phyloP scores from a whole-genome alignment of 2,329 filamentous ascomycete species.

The Penicillium oxalicum region DNA sequence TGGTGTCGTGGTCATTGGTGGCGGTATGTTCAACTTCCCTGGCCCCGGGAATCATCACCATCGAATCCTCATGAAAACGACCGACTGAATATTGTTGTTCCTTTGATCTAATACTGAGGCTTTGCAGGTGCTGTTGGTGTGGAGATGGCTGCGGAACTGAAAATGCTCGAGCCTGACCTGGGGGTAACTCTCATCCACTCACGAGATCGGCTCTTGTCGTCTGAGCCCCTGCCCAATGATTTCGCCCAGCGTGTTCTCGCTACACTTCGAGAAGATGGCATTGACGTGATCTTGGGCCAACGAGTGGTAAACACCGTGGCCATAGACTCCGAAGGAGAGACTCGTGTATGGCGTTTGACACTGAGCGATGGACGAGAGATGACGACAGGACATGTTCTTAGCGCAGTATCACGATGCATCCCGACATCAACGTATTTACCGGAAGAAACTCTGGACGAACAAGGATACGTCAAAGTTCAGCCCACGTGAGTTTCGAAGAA shows the following conservation, averaged over 20 bases:
- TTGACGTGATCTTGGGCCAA: constrained; percentile 37
- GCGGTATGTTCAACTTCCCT: constrained; percentile 39
- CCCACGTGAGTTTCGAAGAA: constrained; percentile 33
- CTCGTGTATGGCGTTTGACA: constrained; percentile 39
- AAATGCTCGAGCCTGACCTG: constrained; percentile 57
- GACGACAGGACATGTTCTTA: constrained; percentile 59
- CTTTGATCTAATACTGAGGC: background rate
- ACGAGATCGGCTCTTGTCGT: constrained; percentile 61
- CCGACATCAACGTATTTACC: constrained; percentile 62
- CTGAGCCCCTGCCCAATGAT: constrained; percentile 64
- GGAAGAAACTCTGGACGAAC: constrained; percentile 50
- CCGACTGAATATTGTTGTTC: background rate
- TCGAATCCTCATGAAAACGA: too few relatives aligned
- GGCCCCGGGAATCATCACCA: background rate
- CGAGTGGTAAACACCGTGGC: constrained; percentile 23
- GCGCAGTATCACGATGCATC: constrained; percentile 59
- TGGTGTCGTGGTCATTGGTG: constrained; percentile 63
- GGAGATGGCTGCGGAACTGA: constrained; percentile 75
- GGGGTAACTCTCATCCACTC: constrained; percentile 72
- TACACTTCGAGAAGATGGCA: constrained; percentile 56
- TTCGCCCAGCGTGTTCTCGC: constrained; percentile 56
- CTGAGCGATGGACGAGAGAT: constrained; percentile 58
- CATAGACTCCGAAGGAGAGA: constrained; percentile 9
- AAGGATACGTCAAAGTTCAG: constrained; percentile 61
- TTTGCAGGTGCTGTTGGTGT: constrained; percentile 64